Percentiles rank a stretch among this genome's conserved stretches.
phyloP scores from a whole-genome alignment of 2,329 filamentous ascomycete genomes.

The Emergomyces pasteurianus region DNA sequence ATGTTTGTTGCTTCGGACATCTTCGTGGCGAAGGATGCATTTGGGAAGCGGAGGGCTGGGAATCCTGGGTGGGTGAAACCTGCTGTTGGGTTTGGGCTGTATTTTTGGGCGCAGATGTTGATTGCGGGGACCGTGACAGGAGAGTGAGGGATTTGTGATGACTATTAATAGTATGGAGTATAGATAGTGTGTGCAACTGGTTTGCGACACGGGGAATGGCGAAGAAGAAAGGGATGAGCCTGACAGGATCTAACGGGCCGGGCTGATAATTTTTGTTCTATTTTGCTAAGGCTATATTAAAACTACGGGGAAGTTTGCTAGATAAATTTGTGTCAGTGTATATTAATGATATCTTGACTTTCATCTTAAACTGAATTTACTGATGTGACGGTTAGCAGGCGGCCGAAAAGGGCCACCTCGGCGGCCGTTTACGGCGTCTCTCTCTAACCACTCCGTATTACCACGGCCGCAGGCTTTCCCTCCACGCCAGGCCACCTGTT shows the following conservation, averaged over 20 bases:
- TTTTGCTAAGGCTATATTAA: no score
- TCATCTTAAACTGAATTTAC: no score
- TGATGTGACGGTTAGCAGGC: neutral
- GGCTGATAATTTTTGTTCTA: no score
- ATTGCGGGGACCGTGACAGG: constrained; percentile 12
- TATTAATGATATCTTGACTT: no score
- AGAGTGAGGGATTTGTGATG: neutral
- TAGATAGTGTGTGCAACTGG: no score
- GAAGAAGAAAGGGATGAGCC: no score
- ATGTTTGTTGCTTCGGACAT: constrained; percentile 23
- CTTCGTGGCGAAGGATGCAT: constrained; percentile 22
- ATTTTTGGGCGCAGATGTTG: constrained; percentile 21
- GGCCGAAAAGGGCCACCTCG: neutral
- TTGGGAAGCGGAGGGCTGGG: constrained; percentile 10
- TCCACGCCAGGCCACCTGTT: no score
- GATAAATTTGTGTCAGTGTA: no score
- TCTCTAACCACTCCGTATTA: constrained; percentile 9
- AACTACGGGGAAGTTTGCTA: no score
- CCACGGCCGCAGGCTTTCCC: constrained; percentile 4
- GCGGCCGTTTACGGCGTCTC: constrained; percentile 12
- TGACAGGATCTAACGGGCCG: no score
- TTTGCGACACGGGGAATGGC: no score
- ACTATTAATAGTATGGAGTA: no score
- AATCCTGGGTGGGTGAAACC: constrained; percentile 7
- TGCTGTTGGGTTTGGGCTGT: constrained; percentile 15